Percentiles rank a stretch among this genome's conserved stretches.
These are phyloP conservation scores for Ustilago hordei DNA, from an alignment of 1,284 basidiomycete species.

Conservation along the genomic window DNA sequence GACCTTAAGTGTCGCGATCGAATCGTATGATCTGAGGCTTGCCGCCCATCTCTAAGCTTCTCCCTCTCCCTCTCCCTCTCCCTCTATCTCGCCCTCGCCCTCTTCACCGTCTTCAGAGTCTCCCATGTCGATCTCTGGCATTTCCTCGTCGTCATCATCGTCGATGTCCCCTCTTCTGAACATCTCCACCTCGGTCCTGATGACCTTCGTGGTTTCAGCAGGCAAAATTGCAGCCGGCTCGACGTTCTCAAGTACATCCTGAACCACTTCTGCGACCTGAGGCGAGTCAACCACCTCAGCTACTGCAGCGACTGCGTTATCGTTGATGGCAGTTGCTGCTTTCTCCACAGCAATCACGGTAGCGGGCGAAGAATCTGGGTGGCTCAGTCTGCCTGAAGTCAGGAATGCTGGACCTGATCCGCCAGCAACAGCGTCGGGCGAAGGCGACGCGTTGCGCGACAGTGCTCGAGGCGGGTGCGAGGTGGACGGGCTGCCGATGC, in stretches of 20 bases:
- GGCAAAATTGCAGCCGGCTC: not conserved
- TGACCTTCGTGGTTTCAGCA: not conserved
- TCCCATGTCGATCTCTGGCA: conserved; percentile 53
- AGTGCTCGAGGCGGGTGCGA: conserved; percentile 8
- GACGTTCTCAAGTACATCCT: conserved; percentile 2
- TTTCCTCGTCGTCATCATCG: conserved; percentile 53
- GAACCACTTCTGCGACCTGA: conserved; percentile 7
- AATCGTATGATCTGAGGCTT: not conserved
- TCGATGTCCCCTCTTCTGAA: conserved; percentile 15
- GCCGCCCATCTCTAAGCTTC: not conserved
- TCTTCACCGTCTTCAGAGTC: conserved; percentile 48
- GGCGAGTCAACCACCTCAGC: conserved; percentile 13
- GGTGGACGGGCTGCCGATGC: conserved; percentile 41
- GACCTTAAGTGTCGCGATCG: not conserved
- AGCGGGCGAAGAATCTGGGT: not conserved
- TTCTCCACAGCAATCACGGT: not conserved
- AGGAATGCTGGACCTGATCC: conserved; percentile 1
- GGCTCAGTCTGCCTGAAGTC: conserved; percentile 3
- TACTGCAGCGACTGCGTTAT: conserved; percentile 2
- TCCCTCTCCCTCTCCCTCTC: not conserved
- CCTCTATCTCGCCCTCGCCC: not conserved
- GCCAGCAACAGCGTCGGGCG: conserved; percentile 6
- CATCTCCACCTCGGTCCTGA: not conserved
- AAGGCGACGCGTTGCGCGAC: conserved; percentile 32
- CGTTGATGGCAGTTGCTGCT: not conserved